Evolutionary conservation across 495 filamentous ascomycete species (phyloP).

Genomic region (Echria macrotheca): DNA sequence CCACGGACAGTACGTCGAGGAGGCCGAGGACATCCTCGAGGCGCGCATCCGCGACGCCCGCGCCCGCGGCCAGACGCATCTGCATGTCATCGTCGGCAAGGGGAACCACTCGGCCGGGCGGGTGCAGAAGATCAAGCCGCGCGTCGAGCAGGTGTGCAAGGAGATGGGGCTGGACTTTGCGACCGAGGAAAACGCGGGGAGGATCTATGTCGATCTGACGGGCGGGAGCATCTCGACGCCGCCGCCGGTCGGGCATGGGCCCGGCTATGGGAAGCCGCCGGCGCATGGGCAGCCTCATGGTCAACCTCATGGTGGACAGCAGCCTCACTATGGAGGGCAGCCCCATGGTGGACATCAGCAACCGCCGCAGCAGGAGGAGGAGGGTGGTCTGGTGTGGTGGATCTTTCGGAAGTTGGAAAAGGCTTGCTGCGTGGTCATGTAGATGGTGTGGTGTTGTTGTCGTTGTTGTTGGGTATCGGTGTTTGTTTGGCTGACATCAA

Average conservation of each 20-base stretch:
- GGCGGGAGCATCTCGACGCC: constrained; percentile 17
- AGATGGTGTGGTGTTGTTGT: constrained; percentile 17
- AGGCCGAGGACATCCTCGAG: constrained; percentile 86
- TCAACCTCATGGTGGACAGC: constrained; percentile 21
- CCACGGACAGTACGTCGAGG: constrained; percentile 88
- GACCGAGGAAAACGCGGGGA: constrained; percentile 81
- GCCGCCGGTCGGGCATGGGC: constrained; percentile 16
- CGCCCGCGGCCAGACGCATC: constrained; percentile 63
- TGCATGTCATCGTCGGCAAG: constrained; percentile 80
- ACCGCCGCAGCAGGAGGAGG: constrained; percentile 37
- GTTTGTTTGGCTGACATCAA: too few species aligned
- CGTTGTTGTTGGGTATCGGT: background rate
- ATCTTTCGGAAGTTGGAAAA: constrained; percentile 54
- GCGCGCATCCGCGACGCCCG: constrained; percentile 71
- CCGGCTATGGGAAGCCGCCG: constrained; percentile 27
- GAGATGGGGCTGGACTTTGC: constrained; percentile 75
- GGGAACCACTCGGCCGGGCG: constrained; percentile 78
- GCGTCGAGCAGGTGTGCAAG: constrained; percentile 77
- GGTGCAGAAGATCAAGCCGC: constrained; percentile 86
- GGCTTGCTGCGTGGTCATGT: constrained; percentile 78
- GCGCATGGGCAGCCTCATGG: constrained; percentile 11
- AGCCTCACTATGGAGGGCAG: constrained; percentile 18
- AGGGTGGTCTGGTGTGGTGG: constrained; percentile 56
- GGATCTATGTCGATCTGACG: constrained; percentile 55
- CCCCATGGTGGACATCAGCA: constrained; percentile 36